A percentile compares a stretch with the other conserved stretches of the same genome.
These are phyloP conservation scores for Neurospora terricola DNA, from an alignment of 495 filamentous ascomycete genomes.

Conservation along the genomic window DNA sequence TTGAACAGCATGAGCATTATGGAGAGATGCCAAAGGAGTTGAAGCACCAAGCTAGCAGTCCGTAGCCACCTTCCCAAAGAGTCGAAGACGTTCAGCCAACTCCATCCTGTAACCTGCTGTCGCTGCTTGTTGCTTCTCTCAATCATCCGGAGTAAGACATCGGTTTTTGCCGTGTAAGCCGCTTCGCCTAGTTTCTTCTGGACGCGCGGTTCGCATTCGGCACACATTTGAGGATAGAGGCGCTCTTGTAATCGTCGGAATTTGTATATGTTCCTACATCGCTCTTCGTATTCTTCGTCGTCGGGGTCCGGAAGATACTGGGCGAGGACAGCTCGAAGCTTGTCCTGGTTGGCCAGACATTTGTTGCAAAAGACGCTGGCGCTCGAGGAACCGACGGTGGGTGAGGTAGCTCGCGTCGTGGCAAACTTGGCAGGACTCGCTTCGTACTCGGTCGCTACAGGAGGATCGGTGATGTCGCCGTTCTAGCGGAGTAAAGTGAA, in stretches of 20 bases:
- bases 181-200: conserved; percentile 53
- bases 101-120: conserved; percentile 26
- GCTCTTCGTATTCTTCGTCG: conserved; percentile 46
- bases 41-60: conserved; percentile 43
- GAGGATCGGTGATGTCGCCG: conserved; percentile 80
- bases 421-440: conserved; percentile 28
- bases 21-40: conserved; percentile 41
- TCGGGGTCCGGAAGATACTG: conserved; percentile 62
- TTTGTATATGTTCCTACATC: conserved; percentile 42
- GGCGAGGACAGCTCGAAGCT: conserved; percentile 56
- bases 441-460: conserved; percentile 38
- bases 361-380: conserved; percentile 58
- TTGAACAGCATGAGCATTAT: conserved; percentile 22
- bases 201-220: conserved; percentile 59
- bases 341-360: conserved; percentile 74
- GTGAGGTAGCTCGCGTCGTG: conserved; percentile 24
- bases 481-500: conserved; percentile 36
- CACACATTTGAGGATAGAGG: conserved; percentile 77
- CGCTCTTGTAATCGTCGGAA: conserved; percentile 59
- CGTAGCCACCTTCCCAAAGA: conserved; percentile 37
- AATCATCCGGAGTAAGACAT: conserved; percentile 63
- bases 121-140: conserved; percentile 44
- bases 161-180: conserved; percentile 68
- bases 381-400: conserved; percentile 16
- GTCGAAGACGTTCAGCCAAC: conserved; percentile 44